Percentiles rank a stretch among this genome's conserved stretches.
These are phyloP conservation scores for Angomonas deanei DNA, from an alignment of 208 protist species.

Conservation along the genomic window DNA sequence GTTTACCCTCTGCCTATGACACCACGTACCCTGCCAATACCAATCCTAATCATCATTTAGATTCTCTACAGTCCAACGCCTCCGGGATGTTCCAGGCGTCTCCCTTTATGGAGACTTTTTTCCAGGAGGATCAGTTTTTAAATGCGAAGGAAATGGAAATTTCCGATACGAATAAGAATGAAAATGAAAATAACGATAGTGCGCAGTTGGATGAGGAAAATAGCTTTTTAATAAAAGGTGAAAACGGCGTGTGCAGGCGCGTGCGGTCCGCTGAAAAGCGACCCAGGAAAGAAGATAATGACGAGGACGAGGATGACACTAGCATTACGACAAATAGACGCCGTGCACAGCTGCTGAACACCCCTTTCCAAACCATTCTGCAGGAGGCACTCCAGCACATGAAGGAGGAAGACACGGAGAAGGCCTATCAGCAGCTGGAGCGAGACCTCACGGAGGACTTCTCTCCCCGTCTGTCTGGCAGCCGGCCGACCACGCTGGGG, in stretches of 20 bases:
- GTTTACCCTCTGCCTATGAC: not conserved
- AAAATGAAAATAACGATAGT: not conserved
- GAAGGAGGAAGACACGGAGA: not conserved
- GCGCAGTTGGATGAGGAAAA: slow-evolving; percentile 13
- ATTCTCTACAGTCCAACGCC: not conserved
- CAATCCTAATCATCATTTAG: not conserved
- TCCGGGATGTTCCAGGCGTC: not conserved
- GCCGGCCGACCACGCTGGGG: not conserved
- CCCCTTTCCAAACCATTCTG: not conserved
- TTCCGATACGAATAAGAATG: not conserved
- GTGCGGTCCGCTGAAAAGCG: slow-evolving; percentile 13
- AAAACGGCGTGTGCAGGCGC: slow-evolving; percentile 56
- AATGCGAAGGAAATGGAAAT: not conserved
- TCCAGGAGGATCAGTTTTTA: not conserved
- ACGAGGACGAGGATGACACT: not conserved
- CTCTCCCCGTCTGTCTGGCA: not conserved
- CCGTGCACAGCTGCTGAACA: not conserved
- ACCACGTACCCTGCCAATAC: not conserved
- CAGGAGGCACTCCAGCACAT: not conserved
- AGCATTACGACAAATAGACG: not conserved
- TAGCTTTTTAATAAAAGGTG: slow-evolving; percentile 59
- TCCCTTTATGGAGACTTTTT: not conserved
- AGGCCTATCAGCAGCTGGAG: not conserved
- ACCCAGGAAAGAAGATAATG: not conserved
- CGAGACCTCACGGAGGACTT: not conserved